Evolutionary conservation across 352 stramenopile genomes (phyloP).

Genomic region (Globisporangium perplexum): DNA sequence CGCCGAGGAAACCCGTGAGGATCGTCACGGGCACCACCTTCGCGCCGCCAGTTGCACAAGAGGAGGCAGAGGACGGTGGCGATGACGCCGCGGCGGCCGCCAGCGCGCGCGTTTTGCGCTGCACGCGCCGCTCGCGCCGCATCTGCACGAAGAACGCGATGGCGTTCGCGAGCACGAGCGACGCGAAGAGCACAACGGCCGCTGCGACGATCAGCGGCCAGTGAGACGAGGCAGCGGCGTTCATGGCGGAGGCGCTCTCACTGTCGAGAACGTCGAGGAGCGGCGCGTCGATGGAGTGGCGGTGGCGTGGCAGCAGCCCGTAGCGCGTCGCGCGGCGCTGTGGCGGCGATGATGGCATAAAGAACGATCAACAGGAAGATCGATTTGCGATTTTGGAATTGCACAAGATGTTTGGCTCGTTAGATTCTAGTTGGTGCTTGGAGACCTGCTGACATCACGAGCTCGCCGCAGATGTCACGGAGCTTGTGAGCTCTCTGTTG

Average conservation of each 20-base stretch:
- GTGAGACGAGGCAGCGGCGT: neutral
- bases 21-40: constrained; percentile 84
- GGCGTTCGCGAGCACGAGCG: constrained; percentile 49
- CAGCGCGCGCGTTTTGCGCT: constrained; percentile 45
- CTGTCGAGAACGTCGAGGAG: neutral
- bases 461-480: no score
- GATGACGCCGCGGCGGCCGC: constrained; percentile 7
- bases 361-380: constrained; percentile 4
- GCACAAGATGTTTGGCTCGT: no score
- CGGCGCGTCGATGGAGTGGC: neutral
- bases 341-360: neutral
- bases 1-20: constrained; percentile 93
- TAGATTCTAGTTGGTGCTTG: no score
- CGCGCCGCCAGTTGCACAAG: neutral
- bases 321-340: neutral
- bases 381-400: no score
- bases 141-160: constrained; percentile 65
- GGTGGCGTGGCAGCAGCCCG: constrained; percentile 1
- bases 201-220: constrained; percentile 21
- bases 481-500: no score
- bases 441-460: no score
- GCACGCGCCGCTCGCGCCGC: constrained; percentile 52
- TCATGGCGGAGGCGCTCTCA: neutral
- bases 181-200: constrained; percentile 33
- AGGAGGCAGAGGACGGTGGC: neutral